Evolutionary conservation across 2,329 filamentous ascomycete species (phyloP), one percentile per base, ranked within the genome.

Genomic region (Apiospora rasikravindrae): DNA sequence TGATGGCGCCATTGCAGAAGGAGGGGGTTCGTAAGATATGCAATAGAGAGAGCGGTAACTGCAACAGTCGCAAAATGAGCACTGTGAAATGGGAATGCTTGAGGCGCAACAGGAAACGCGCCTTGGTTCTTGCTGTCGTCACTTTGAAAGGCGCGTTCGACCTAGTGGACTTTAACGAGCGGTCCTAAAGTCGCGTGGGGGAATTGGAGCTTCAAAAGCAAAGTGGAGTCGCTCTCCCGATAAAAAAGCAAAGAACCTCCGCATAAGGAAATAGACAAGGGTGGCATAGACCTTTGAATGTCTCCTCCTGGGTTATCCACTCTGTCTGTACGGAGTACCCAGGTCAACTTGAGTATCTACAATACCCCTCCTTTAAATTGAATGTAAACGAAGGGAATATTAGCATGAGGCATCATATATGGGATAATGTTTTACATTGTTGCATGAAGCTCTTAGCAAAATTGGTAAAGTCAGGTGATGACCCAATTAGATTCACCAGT

Each of bases 1-100:
- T 8, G 68, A 47, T 26, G 68, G 68, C n/a, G 68, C 68, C 68
- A 69, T 69, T 68, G 66, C 19, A 14, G 26, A 57, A 24, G 13
- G n/a, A 8, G 24, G 19, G 22, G 1, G 14, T 19, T 64, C 40
- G 19, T n/a, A 22, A 2, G 24, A 40, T 19, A 22, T 19, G 10
- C 33, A 40, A 37, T 13, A 8, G 4, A 40, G 14, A 8, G 4
- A 40, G 14, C 11, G 8, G 10, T 2, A 40, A 11, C 14, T 10
- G 13, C 29, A 64, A 40, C 5, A 64, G 4, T 13, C 29, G 33
- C 57, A 19, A 64, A 40, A 40, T 13, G 57, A 40, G 29, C 10
- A 40, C 33, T 64, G n/a, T 4, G 8, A 37, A 13, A 61, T 13
- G 33, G 6, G 7, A 7, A n/a, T 6, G 19, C 8, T n/a, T 13